Evolutionary conservation across 257 asterid species (phyloP).

Genomic region (Rauvolfia tetraphylla): DNA sequence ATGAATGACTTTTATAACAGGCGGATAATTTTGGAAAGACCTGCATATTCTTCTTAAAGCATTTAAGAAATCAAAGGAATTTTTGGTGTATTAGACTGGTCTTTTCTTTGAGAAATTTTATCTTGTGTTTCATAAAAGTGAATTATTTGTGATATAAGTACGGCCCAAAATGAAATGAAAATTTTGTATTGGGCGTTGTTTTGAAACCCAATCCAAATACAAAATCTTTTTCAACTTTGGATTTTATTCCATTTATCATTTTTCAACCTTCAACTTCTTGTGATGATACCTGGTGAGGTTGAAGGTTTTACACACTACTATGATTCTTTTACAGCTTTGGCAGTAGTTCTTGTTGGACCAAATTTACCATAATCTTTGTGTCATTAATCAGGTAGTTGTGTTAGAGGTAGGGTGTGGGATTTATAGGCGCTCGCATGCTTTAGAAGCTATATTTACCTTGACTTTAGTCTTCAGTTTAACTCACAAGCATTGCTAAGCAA

Average conservation of each 20-base stretch:
- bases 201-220: too few species aligned
- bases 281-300: neutral
- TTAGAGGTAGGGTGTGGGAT: neutral
- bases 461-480: conserved; percentile 5
- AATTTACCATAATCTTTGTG: neutral
- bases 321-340: neutral
- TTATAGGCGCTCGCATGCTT: neutral
- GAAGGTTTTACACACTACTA: neutral
- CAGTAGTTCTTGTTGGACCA: neutral
- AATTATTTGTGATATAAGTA: too few species aligned
- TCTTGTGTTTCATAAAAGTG: too few species aligned
- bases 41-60: neutral
- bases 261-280: neutral
- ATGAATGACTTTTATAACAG: neutral
- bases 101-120: too few species aligned
- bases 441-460: conserved; percentile 1
- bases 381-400: neutral
- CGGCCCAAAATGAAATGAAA: too few species aligned
- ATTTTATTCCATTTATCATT: neutral
- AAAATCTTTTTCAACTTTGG: too few species aligned
- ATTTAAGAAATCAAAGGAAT: neutral
- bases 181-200: too few species aligned
- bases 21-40: neutral
- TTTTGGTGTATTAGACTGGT: too few species aligned
- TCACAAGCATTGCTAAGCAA: conserved; percentile 15